Evolutionary conservation across 352 stramenopile species (phyloP).

Genomic region (Globisporangium alternatum): DNA sequence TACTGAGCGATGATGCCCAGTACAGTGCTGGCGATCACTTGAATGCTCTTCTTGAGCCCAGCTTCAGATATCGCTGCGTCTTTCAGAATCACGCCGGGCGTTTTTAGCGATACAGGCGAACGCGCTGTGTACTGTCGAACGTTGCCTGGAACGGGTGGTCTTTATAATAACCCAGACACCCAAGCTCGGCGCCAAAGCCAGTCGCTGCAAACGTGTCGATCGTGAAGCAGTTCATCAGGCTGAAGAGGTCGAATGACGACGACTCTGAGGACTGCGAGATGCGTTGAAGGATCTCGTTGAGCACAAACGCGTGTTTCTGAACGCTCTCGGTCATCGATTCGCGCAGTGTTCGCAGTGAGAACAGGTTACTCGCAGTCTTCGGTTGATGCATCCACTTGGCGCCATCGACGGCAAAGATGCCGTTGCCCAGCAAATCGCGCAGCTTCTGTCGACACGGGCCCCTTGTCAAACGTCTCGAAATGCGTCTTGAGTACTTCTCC

Average conservation of each 20-base stretch:
- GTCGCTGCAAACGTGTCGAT: conserved; percentile 51
- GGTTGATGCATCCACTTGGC: conserved; percentile 36
- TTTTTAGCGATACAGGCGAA: conserved; percentile 32
- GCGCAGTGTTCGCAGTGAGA: conserved; percentile 24
- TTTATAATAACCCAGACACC: conserved; percentile 10
- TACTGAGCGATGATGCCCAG: conserved; percentile 34
- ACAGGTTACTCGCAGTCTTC: conserved; percentile 24
- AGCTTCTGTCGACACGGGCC: conserved; percentile 19
- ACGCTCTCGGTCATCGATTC: conserved; percentile 27
- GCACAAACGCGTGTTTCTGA: background rate
- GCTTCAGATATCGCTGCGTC: conserved; percentile 36
- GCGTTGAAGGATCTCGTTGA: background rate
- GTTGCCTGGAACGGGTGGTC: conserved; percentile 28
- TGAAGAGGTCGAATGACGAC: conserved; percentile 18
- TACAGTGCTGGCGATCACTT: conserved; percentile 35
- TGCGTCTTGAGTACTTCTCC: conserved; percentile 25
- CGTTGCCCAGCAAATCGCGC: conserved; percentile 18
- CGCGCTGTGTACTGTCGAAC: conserved; percentile 37
- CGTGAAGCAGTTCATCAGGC: conserved; percentile 39
- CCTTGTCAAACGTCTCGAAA: conserved; percentile 24
- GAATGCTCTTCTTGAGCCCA: conserved; percentile 27
- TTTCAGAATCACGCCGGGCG: conserved; percentile 42
- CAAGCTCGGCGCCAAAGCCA: conserved; percentile 31
- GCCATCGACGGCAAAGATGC: conserved; percentile 24
- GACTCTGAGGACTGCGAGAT: background rate